Base-by-base conservation (phyloP, 352 stramenopile genomes). In the Phytophthora citricola region DNA sequence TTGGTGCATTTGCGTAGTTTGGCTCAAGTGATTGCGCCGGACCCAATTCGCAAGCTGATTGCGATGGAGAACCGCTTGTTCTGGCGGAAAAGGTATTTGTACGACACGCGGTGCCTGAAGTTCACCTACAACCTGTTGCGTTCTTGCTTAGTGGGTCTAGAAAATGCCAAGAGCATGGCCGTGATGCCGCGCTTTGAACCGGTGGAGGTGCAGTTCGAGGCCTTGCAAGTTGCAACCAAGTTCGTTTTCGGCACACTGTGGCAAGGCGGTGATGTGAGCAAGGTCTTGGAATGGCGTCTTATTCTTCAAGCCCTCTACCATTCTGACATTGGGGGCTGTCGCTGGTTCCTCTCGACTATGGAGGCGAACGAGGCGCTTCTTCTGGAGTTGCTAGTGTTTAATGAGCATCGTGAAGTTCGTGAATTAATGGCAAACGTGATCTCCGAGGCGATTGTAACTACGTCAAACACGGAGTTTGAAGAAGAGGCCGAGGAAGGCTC, bases 231-330 rank as follows among this genome's bases (percentile, higher is more conserved):
- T 22, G 84, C 83, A 5, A 94, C 86, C 10, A 89, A 87, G 51
- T 96, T 95, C 65, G 87, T 94, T 4, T 96, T 95, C 59, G 89
- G 89, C 20, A 96, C 89, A 11, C 52, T 95, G 24, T 95, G 83
- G 87, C 89, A 95, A 67, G 86, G 75, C n/a, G 83, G 82, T 2
- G 76, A 94, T 58, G 73, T 93, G 4, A 76, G 73, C 14, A 83
- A 84, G 17, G 76, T 95, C n/a, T 63, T 91, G 14, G 82, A 87
- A 63, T 96, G 89, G 89, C 84, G 78, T 46, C 68, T 79, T 0
- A 73, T 86, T n/a, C 63, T 96, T 6, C 72, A 86, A 17, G 66
- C 78, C 0, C 64, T 96, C n/a, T 94, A 93, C 39, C 76, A 86
- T 32, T 82, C 87, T 17, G 85, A 96, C 51, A 63, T 89, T 32